Evolutionary conservation across 768 basidiomycete genomes (phyloP).

Genomic region (Rhodotorula diobovata): DNA sequence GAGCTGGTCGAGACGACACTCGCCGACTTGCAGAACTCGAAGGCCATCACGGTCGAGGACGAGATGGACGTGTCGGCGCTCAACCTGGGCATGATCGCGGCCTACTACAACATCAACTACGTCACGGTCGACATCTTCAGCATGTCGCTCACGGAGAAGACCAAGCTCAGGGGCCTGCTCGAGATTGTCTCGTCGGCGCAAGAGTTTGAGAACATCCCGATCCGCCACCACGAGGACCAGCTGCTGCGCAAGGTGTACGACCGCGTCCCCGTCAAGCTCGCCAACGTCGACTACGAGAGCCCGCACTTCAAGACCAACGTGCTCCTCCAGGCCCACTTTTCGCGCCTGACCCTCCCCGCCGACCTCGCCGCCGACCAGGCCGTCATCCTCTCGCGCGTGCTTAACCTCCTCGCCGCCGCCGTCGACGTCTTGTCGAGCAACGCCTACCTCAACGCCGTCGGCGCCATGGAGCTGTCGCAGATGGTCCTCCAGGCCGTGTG

Average conservation of each 20-base stretch:
- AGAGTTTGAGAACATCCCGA: conserved; percentile 91
- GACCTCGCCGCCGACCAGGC: conserved; percentile 90
- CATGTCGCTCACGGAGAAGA: conserved; percentile 87
- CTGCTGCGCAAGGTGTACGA: conserved; percentile 59
- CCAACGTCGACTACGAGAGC: conserved; percentile 72
- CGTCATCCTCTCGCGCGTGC: conserved; percentile 78
- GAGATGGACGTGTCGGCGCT: conserved; percentile 56
- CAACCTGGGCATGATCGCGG: conserved; percentile 97
- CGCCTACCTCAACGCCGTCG: conserved; percentile 85
- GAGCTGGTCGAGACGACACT: conserved; percentile 92
- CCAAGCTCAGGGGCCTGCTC: conserved; percentile 90
- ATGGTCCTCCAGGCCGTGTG: conserved; percentile 98
- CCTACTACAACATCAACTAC: conserved; percentile 86
- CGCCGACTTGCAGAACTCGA: conserved; percentile 84
- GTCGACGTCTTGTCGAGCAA: conserved; percentile 98
- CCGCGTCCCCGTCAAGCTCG: conserved; percentile 89
- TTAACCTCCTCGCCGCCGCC: conserved; percentile 73
- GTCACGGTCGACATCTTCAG: conserved; percentile 86
- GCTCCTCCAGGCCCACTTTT: conserved; percentile 93
- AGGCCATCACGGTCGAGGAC: conserved; percentile 78
- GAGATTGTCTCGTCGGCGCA: conserved; percentile 96
- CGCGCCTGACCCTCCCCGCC: conserved; percentile 80
- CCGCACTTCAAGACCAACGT: conserved; percentile 99
- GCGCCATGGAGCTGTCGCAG: conserved; percentile 96
- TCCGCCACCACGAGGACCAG: conserved; percentile 77